These are phyloP conservation scores for Fistulina hepatica DNA, from an alignment of 1,284 basidiomycete species.

Conservation along the genomic window DNA sequence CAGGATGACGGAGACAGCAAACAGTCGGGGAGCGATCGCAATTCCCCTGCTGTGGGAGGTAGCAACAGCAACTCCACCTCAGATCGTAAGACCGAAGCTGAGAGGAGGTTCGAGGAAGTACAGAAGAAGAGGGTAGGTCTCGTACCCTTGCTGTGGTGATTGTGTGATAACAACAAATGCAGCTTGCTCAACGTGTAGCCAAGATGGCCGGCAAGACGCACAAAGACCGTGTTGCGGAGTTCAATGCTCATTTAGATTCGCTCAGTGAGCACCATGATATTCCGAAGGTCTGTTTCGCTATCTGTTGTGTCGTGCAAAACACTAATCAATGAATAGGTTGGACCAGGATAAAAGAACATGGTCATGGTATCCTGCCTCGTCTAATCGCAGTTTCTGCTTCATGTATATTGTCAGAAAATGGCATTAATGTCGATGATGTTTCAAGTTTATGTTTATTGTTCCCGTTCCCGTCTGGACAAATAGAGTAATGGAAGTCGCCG, in stretches of 20 bases:
- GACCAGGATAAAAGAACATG: constrained; percentile 53
- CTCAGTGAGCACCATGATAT: constrained; percentile 92
- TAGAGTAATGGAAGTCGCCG: no score
- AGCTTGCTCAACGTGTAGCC: constrained; percentile 75
- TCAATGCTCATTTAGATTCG: constrained; percentile 81
- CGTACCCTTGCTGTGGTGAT: constrained; percentile 1
- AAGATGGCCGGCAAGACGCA: constrained; percentile 83
- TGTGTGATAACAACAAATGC: constrained; percentile 2
- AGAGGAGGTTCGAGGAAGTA: constrained; percentile 80
- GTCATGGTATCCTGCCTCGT: background rate
- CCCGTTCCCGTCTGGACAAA: no score
- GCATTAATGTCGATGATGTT: no score
- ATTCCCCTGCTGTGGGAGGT: constrained; percentile 40
- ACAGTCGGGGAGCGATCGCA: constrained; percentile 46
- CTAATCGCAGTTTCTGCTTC: background rate
- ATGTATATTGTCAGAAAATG: no score
- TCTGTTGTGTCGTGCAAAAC: constrained; percentile 16
- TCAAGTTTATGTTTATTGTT: no score
- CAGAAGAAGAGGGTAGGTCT: constrained; percentile 70
- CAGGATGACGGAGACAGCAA: constrained; percentile 35
- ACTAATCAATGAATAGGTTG: constrained; percentile 41
- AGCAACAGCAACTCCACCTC: constrained; percentile 31
- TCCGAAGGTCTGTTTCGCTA: constrained; percentile 54
- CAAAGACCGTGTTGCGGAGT: constrained; percentile 90
- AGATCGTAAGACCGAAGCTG: constrained; percentile 76